phyloP scores from a whole-genome alignment of 2,329 filamentous ascomycete species.

The Arthrobotrys sinensis region DNA sequence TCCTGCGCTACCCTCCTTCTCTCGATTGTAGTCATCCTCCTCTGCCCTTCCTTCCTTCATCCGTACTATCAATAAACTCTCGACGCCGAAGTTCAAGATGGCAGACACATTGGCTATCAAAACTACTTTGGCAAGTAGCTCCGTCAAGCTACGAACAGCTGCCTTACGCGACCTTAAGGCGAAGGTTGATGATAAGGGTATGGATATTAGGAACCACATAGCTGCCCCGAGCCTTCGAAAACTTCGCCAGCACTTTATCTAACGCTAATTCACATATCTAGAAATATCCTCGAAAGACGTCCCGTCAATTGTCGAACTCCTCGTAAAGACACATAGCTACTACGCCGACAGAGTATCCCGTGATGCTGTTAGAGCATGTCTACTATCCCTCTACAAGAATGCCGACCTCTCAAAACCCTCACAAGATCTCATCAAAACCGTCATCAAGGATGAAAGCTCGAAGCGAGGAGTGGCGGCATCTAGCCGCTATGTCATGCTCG shows the following conservation, averaged over 20 bases:
- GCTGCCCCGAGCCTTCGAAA: constrained; percentile 33
- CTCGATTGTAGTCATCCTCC: neutral
- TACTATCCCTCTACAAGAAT: constrained; percentile 77
- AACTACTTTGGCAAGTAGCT: constrained; percentile 42
- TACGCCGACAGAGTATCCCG: constrained; percentile 90
- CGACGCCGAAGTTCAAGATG: constrained; percentile 31
- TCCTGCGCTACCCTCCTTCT: neutral
- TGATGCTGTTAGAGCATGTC: constrained; percentile 84
- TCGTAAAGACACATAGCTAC: constrained; percentile 89
- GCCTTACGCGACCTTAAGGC: constrained; percentile 63
- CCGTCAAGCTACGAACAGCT: constrained; percentile 60
- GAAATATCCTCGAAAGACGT: constrained; percentile 69
- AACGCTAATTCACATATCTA: constrained; percentile 65
- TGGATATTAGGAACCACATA: constrained; percentile 25
- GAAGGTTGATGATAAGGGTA: constrained; percentile 53
- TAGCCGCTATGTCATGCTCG: constrained; percentile 88
- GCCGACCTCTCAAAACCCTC: constrained; percentile 73
- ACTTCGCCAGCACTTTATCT: constrained; percentile 65
- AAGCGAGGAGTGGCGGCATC: constrained; percentile 83
- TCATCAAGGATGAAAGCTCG: constrained; percentile 79
- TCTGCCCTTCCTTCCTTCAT: neutral
- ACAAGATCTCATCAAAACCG: constrained; percentile 77
- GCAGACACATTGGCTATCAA: constrained; percentile 32
- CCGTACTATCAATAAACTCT: constrained; percentile 5
- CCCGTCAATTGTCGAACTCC: constrained; percentile 76